Conservation (phyloP, 192 early-diverging fungal species). For the Endogone sp. region DNA sequence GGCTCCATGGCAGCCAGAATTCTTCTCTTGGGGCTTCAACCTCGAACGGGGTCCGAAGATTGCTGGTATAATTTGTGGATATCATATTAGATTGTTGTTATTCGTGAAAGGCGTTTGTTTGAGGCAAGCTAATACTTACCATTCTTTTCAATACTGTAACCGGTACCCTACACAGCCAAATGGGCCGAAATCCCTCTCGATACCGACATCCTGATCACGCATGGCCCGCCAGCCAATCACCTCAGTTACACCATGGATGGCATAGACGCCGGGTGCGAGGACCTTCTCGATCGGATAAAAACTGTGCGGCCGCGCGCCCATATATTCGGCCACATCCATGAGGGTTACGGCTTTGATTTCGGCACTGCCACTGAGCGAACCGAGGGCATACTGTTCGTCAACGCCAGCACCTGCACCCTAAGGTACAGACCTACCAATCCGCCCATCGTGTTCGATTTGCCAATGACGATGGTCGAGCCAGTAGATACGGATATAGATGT, state of each 20-base stretch:
- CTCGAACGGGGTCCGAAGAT: neutral
- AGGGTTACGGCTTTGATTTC: slow-evolving; percentile 15
- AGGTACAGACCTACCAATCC: slow-evolving; percentile 12
- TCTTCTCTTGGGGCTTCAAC: slow-evolving; percentile 29
- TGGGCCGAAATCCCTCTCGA: slow-evolving; percentile 21
- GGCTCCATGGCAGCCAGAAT: slow-evolving; percentile 19
- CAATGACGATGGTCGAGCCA: too few relatives aligned
- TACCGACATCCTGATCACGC: slow-evolving; percentile 26
- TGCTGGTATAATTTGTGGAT: slow-evolving; percentile 4
- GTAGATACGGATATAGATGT: too few relatives aligned
- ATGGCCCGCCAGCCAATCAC: slow-evolving; percentile 18
- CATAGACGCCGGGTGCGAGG: slow-evolving; percentile 18
- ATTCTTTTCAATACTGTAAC: too few relatives aligned
- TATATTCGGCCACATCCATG: slow-evolving; percentile 36
- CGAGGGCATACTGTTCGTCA: slow-evolving; percentile 15
- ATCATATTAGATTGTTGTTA: too few relatives aligned
- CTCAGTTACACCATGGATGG: slow-evolving; percentile 11
- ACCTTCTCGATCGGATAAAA: slow-evolving; percentile 12
- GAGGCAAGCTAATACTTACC: neutral
- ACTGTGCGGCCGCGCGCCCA: slow-evolving; percentile 16
- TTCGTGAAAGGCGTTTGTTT: too few relatives aligned
- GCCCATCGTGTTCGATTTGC: slow-evolving; percentile 28
- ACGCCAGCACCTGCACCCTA: slow-evolving; percentile 15
- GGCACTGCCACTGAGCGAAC: neutral
- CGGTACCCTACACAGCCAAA: slow-evolving; percentile 1